Evolutionary conservation across 306 rosid genomes (phyloP).

Genomic region (Trifolium dubium): DNA sequence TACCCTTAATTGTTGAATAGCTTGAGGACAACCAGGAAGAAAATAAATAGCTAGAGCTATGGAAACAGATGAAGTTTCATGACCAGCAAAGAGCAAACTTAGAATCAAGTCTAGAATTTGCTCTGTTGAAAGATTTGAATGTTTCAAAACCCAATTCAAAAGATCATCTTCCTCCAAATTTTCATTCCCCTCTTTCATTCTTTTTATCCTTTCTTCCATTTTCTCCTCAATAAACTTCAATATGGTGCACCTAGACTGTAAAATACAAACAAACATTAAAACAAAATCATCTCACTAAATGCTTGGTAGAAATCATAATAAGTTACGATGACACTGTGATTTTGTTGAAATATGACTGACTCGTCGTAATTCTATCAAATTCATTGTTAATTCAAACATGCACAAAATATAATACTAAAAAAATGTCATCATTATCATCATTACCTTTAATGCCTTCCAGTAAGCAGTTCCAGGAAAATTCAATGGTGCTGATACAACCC

Average conservation of each 20-base stretch:
- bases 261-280: background rate
- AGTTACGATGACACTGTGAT: too few species aligned
- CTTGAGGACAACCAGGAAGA: constrained; percentile 71
- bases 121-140: constrained; percentile 86
- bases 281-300: too few species aligned
- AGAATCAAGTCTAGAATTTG: constrained; percentile 91
- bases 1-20: constrained; percentile 75
- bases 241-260: constrained; percentile 80
- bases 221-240: constrained; percentile 80
- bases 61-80: constrained; percentile 94
- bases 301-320: too few species aligned
- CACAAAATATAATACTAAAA: background rate
- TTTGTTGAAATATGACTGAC: too few species aligned
- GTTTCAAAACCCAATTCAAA: constrained; percentile 86
- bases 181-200: constrained; percentile 48
- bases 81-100: constrained; percentile 95
- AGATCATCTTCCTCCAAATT: constrained; percentile 76
- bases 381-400: background rate
- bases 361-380: too few species aligned
- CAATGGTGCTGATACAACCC: constrained; percentile 87
- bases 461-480: constrained; percentile 95
- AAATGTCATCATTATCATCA: background rate
- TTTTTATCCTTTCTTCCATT: constrained; percentile 64
- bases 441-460: constrained; percentile 85
- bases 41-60: constrained; percentile 86